phyloP scores from a whole-genome alignment of 306 rosid species.

The Quercus wislizeni region DNA sequence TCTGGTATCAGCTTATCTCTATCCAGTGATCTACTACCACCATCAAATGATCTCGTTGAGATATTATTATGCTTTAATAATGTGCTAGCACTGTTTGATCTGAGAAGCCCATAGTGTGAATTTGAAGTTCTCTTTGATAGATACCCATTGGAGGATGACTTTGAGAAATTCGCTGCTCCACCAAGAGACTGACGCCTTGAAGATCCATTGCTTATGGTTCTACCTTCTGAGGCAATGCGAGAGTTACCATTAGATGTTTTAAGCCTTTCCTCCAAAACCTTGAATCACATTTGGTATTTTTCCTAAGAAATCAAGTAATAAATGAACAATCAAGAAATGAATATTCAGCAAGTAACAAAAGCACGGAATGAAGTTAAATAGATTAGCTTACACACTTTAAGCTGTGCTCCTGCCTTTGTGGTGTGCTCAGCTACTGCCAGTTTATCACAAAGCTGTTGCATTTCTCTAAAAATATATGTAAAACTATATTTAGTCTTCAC shows the following conservation, averaged over 20 bases:
- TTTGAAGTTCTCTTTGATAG: constrained; percentile 45
- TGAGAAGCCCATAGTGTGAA: constrained; percentile 42
- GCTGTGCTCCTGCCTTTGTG: constrained; percentile 75
- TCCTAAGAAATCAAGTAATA: constrained; percentile 42
- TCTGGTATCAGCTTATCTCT: constrained; percentile 42
- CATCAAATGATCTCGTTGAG: constrained; percentile 73
- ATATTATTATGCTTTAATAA: constrained; percentile 52
- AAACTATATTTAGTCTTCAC: neutral
- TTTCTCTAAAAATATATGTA: constrained; percentile 56
- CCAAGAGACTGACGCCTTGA: constrained; percentile 83
- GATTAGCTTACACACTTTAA: constrained; percentile 45
- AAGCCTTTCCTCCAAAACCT: constrained; percentile 74
- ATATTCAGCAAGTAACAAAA: constrained; percentile 13
- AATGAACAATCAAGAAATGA: neutral
- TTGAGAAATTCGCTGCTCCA: constrained; percentile 61
- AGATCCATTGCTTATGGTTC: constrained; percentile 50
- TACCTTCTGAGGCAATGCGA: constrained; percentile 45
- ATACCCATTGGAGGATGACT: constrained; percentile 54
- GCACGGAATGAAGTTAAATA: constrained; percentile 4
- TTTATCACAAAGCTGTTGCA: constrained; percentile 83
- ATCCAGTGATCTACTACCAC: constrained; percentile 58
- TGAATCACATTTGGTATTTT: constrained; percentile 70
- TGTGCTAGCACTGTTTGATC: constrained; percentile 53
- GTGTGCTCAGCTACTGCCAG: constrained; percentile 75
- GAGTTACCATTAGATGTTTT: constrained; percentile 50